These are phyloP conservation scores for Tulasnella sp. DNA, from an alignment of 768 basidiomycete genomes.

Conservation along the genomic window DNA sequence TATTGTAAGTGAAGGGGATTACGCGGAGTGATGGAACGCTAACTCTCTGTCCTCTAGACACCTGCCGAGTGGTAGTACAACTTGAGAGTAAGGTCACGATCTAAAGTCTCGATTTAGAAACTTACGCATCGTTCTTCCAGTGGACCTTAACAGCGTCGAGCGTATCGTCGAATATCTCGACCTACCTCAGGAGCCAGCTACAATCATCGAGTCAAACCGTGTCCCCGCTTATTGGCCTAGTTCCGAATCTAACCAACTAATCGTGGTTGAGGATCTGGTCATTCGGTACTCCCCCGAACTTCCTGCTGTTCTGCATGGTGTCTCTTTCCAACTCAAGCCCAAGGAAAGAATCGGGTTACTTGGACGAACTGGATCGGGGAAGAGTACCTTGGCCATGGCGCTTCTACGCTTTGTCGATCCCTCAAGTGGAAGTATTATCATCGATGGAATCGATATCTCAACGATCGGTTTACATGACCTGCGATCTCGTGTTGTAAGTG, in stretches of 20 bases:
- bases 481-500: conserved; percentile 45
- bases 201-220: conserved; percentile 64
- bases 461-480: conserved; percentile 80
- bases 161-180: conserved; percentile 88
- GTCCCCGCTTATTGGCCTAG: conserved; percentile 95
- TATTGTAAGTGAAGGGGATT: conserved; percentile 26
- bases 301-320: conserved; percentile 49
- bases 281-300: conserved; percentile 46
- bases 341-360: conserved; percentile 74
- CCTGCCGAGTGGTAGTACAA: conserved; percentile 49
- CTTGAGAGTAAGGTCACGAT: conserved; percentile 58
- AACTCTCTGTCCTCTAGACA: conserved; percentile 33
- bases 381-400: conserved; percentile 72
- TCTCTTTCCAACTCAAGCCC: conserved; percentile 68
- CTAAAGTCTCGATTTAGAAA: not conserved
- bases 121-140: not conserved
- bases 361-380: conserved; percentile 66
- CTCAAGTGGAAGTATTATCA: conserved; percentile 62
- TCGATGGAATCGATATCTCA: conserved; percentile 86
- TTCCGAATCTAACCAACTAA: conserved; percentile 50
- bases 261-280: conserved; percentile 69
- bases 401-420: conserved; percentile 83
- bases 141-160: conserved; percentile 65
- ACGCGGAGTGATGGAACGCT: not conserved
- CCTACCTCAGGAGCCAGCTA: conserved; percentile 81